These are phyloP conservation scores for Hylodesmum podocarpum DNA, from an alignment of 306 rosid species.

Conservation along the genomic window DNA sequence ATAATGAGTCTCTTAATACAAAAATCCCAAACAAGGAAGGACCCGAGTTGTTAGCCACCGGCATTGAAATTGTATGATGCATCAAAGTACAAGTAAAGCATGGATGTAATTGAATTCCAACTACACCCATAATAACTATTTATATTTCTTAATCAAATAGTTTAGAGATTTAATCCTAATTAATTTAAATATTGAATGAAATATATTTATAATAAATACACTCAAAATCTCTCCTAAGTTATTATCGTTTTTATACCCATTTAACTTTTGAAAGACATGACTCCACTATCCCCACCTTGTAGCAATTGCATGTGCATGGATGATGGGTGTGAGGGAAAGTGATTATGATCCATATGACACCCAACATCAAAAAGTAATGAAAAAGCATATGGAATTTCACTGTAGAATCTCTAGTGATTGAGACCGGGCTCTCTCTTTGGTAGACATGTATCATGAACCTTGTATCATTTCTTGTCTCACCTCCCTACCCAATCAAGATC, in stretches of 20 bases:
- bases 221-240: too few relatives aligned
- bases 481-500: conserved; percentile 35
- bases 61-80: conserved; percentile 15
- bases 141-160: too few relatives aligned
- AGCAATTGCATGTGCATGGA: conserved; percentile 73
- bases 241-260: too few relatives aligned
- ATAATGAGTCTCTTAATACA: conserved; percentile 22
- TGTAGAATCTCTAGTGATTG: conserved; percentile 65
- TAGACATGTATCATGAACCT: conserved; percentile 78
- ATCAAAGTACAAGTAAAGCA: neutral
- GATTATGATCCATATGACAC: conserved; percentile 49
- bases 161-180: too few relatives aligned
- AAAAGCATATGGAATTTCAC: conserved; percentile 55
- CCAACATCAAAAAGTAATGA: conserved; percentile 34
- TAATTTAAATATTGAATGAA: too few relatives aligned
- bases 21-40: conserved; percentile 19
- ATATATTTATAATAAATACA: too few relatives aligned
- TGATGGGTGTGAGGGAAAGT: conserved; percentile 66
- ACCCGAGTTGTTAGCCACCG: conserved; percentile 38
- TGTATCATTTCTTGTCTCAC: conserved; percentile 76
- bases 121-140: neutral
- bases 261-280: conserved; percentile 49
- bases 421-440: conserved; percentile 65
- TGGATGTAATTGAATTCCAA: conserved; percentile 21
- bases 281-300: conserved; percentile 48